Conservation (phyloP, 306 rosid species). For the Crataegus laevigata region DNA sequence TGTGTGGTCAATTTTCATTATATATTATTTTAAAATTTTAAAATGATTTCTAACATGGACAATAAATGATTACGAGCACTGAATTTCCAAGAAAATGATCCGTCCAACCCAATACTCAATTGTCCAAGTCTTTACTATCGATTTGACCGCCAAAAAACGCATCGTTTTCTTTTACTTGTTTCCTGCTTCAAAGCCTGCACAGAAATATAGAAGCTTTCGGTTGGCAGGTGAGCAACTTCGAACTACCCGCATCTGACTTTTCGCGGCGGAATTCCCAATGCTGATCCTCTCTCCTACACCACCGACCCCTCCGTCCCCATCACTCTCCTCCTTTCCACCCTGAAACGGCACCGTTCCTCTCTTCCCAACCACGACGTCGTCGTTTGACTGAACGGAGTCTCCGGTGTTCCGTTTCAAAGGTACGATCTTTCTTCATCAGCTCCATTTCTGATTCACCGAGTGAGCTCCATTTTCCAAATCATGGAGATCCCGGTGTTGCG, state of each 20-base stretch:
- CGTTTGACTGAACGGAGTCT: neutral
- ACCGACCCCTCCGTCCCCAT: neutral
- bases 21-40: no score
- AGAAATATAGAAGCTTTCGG: neutral
- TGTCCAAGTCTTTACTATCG: neutral
- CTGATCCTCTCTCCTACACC: constrained; percentile 14
- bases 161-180: neutral
- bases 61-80: no score
- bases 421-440: neutral
- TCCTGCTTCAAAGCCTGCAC: neutral
- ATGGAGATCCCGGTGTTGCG: constrained; percentile 61
- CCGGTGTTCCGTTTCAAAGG: constrained; percentile 3
- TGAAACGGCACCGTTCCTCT: neutral
- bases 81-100: no score
- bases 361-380: neutral
- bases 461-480: neutral
- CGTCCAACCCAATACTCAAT: neutral
- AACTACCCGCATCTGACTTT: neutral
- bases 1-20: no score
- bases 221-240: neutral
- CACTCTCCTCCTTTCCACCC: neutral
- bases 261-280: constrained; percentile 39
- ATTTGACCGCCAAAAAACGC: neutral
- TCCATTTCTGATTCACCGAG: neutral
- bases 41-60: no score